A percentile compares a stretch with the other conserved stretches of the same genome.
Evolutionary conservation across 306 rosid genomes (phyloP).

Genomic region (Glycine tomentella): DNA sequence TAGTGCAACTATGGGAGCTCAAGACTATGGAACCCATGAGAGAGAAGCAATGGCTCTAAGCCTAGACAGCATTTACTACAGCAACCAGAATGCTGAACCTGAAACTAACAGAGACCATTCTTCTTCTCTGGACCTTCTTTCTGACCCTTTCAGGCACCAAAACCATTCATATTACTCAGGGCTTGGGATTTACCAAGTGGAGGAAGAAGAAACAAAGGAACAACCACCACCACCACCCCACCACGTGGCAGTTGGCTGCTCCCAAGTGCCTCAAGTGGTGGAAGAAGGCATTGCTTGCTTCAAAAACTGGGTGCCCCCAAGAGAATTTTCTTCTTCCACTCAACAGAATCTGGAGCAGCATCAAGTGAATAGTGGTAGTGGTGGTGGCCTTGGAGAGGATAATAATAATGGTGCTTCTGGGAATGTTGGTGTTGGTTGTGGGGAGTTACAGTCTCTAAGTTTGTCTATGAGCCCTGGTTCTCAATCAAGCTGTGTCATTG

Average conservation of each 20-base stretch:
- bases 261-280: slow-evolving; percentile 50
- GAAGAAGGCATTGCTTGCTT: slow-evolving; percentile 45
- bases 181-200: slow-evolving; percentile 59
- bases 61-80: slow-evolving; percentile 72
- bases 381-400: slow-evolving; percentile 33
- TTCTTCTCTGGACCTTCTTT: slow-evolving; percentile 48
- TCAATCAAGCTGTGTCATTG: slow-evolving; percentile 79
- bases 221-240: neutral
- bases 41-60: slow-evolving; percentile 81
- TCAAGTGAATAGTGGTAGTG: slow-evolving; percentile 44
- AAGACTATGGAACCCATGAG: slow-evolving; percentile 66
- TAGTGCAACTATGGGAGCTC: slow-evolving; percentile 65
- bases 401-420: slow-evolving; percentile 47
- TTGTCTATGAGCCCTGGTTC: slow-evolving; percentile 90
- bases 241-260: too few relatives aligned
- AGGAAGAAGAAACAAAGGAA: slow-evolving; percentile 53
- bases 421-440: slow-evolving; percentile 49
- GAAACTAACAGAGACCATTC: slow-evolving; percentile 51
- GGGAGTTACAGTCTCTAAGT: slow-evolving; percentile 70
- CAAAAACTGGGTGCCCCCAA: slow-evolving; percentile 59
- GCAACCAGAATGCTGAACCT: slow-evolving; percentile 54
- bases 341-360: slow-evolving; percentile 60
- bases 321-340: slow-evolving; percentile 51
- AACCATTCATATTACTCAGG: slow-evolving; percentile 58
- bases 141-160: slow-evolving; percentile 50